Percentiles rank a stretch among this genome's conserved stretches.
Evolutionary conservation across 2,329 filamentous ascomycete species (phyloP).

Genomic region (Neocucurbitaria cava): DNA sequence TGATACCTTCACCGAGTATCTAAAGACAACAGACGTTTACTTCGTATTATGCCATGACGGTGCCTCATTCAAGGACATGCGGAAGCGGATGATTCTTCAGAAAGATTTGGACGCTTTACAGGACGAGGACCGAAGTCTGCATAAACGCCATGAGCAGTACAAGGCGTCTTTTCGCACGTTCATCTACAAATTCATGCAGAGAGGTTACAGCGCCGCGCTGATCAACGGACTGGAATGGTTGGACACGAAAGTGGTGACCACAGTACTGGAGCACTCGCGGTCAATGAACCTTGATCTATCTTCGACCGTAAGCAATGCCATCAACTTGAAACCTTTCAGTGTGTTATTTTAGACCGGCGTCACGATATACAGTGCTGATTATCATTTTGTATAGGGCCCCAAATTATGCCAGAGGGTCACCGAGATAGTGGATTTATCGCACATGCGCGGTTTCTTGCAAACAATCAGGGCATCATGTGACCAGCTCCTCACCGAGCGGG

Average conservation of each 20-base stretch:
- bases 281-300: conserved; percentile 23
- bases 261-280: conserved; percentile 28
- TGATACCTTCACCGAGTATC: conserved; percentile 62
- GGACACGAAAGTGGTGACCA: conserved; percentile 65
- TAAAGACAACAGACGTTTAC: conserved; percentile 63
- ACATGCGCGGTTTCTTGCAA: conserved; percentile 28
- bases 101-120: conserved; percentile 27
- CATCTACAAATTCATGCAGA: conserved; percentile 62
- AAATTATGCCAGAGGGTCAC: conserved; percentile 9
- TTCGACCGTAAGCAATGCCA: conserved; percentile 18
- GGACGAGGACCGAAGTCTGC: conserved; percentile 21
- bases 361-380: background rate
- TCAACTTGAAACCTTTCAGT: background rate
- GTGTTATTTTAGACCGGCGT: background rate
- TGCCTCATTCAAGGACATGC: conserved; percentile 38
- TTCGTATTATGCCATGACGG: conserved; percentile 76
- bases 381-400: background rate
- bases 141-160: conserved; percentile 30
- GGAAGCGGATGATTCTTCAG: conserved; percentile 23
- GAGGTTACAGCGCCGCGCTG: conserved; percentile 68
- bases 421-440: conserved; percentile 19
- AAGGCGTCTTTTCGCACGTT: conserved; percentile 52
- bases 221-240: conserved; percentile 68
- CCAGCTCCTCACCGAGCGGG: conserved; percentile 41
- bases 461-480: conserved; percentile 24